Evolutionary conservation across 306 rosid genomes (phyloP).

Genomic region (Oxytropis ochrocephala): DNA sequence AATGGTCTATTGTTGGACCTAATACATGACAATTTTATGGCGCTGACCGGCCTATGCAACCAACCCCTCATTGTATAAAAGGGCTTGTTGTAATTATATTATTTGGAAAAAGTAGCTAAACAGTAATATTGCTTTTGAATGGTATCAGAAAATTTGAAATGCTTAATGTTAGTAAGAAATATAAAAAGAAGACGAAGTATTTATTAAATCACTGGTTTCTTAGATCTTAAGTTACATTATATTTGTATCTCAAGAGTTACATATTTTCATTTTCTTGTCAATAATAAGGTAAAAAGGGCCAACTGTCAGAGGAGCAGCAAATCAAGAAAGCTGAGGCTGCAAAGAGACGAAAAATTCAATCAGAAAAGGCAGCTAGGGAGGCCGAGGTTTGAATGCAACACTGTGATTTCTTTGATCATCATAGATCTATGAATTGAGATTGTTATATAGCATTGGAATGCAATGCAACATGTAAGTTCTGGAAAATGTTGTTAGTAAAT

Average conservation of each 20-base stretch:
- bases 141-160: slow-evolving; percentile 1
- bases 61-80: background rate
- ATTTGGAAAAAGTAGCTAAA: background rate
- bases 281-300: slow-evolving; percentile 36
- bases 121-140: background rate
- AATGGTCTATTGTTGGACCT: background rate
- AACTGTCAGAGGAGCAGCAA: slow-evolving; percentile 49
- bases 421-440: slow-evolving; percentile 1
- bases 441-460: background rate
- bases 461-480: slow-evolving; percentile 7
- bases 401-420: background rate
- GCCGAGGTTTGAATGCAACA: slow-evolving; percentile 45
- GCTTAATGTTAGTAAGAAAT: background rate
- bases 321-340: slow-evolving; percentile 57
- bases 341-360: slow-evolving; percentile 48
- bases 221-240: background rate
- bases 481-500: background rate
- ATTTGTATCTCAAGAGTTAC: background rate
- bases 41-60: background rate
- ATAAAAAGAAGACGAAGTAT: background rate
- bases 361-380: slow-evolving; percentile 50
- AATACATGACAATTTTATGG: background rate
- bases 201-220: background rate
- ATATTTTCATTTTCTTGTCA: slow-evolving; percentile 9
- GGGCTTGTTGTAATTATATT: background rate